Evolutionary conservation across 2,329 filamentous ascomycete species (phyloP).

Genomic region (Penicillium sp.): DNA sequence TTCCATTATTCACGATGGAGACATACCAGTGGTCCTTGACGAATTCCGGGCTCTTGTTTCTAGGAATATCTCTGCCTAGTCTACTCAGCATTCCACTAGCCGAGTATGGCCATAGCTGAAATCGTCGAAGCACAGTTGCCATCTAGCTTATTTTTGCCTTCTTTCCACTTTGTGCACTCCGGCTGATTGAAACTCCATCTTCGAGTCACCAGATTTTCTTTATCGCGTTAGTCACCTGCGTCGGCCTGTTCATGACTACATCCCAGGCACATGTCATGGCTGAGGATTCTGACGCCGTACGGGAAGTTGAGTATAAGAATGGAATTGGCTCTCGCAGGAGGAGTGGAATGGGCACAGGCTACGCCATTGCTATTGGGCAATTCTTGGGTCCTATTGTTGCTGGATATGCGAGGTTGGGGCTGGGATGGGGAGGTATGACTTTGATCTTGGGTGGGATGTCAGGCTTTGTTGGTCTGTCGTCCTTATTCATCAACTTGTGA

Average conservation of each 20-base stretch:
- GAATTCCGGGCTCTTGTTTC: conserved; percentile 5
- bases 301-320: conserved; percentile 3
- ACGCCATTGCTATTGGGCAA: conserved; percentile 8
- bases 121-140: conserved; percentile 9
- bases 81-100: conserved; percentile 12
- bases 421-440: conserved; percentile 4
- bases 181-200: background rate
- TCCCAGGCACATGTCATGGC: conserved; percentile 8
- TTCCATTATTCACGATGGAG: conserved; percentile 8
- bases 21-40: conserved; percentile 8
- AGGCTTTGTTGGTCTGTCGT: background rate
- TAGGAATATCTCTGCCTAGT: conserved; percentile 7
- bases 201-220: background rate
- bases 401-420: background rate
- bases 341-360: conserved; percentile 7
- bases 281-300: conserved; percentile 8
- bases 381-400: conserved; percentile 3
- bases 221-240: background rate
- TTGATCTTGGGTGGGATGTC: background rate
- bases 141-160: conserved; percentile 3
- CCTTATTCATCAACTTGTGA: background rate
- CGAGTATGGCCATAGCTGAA: background rate
- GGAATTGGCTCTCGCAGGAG: background rate
- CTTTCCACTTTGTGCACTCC: background rate
- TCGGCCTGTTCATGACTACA: conserved; percentile 9